A percentile compares a stretch with the other conserved stretches of the same genome.
Evolutionary conservation across 164 flowering plant genomes (phyloP).

Genomic region (Vitis labrusca): DNA sequence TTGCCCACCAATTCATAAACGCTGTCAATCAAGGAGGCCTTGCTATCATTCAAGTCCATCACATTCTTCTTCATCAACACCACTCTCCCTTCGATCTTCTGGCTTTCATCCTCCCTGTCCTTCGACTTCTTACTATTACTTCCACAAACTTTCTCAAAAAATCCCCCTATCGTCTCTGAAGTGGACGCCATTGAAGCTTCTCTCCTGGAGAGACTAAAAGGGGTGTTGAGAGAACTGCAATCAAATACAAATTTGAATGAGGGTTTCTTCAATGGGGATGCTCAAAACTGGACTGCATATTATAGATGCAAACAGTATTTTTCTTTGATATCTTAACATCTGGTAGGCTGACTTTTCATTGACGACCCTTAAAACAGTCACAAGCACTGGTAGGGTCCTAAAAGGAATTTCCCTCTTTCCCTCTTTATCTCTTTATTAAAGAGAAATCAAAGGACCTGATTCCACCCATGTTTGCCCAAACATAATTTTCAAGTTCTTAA

Average conservation of each 20-base stretch:
- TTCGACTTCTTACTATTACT: conserved; percentile 6
- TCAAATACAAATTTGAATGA: no score
- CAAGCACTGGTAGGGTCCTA: conserved; percentile 4
- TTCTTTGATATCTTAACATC: no score
- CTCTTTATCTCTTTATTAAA: conserved; percentile 9
- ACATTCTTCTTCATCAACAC: conserved; percentile 51
- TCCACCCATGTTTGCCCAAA: not conserved
- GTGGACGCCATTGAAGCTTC: no score
- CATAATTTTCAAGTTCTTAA: no score
- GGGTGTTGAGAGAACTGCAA: no score
- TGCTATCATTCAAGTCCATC: conserved; percentile 34
- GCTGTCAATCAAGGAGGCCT: conserved; percentile 40
- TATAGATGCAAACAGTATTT: no score
- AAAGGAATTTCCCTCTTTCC: not conserved
- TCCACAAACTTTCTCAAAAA: conserved; percentile 17
- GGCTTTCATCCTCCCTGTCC: not conserved
- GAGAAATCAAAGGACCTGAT: conserved; percentile 13
- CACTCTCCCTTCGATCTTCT: conserved; percentile 44
- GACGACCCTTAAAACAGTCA: not conserved
- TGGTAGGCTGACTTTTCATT: no score
- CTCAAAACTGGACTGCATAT: no score
- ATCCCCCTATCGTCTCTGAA: no score
- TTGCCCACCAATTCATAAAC: conserved; percentile 46
- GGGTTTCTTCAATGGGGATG: no score
- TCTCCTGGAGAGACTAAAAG: no score